Evolutionary conservation across 345 rosid species (phyloP).

Genomic region (Populus alba): DNA sequence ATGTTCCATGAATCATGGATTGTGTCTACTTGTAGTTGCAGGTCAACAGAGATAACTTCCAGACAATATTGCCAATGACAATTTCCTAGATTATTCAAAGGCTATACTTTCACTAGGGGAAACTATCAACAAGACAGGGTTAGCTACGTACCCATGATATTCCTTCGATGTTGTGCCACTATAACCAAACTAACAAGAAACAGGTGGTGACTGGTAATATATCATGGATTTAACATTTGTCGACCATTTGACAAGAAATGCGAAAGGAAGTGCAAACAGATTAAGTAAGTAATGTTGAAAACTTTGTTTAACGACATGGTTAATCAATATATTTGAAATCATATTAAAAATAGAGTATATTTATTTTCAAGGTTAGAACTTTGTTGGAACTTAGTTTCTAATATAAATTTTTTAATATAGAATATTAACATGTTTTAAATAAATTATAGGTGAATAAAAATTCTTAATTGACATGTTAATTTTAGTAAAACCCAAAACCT

Average conservation of each 20-base stretch:
- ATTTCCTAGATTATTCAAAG: not conserved
- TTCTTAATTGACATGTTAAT: no score
- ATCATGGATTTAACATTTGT: not conserved
- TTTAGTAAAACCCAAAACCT: no score
- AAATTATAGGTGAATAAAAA: no score
- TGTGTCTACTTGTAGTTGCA: not conserved
- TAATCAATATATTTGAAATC: no score
- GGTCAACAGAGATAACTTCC: not conserved
- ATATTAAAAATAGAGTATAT: no score
- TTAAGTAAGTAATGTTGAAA: not conserved
- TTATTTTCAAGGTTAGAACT: no score
- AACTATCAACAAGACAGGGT: no score
- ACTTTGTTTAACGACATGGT: no score
- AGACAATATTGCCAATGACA: not conserved
- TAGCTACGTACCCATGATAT: not conserved
- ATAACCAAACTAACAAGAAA: not conserved
- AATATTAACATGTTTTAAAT: no score
- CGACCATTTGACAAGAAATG: not conserved
- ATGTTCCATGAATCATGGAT: not conserved
- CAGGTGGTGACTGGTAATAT: not conserved
- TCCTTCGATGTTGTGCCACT: not conserved
- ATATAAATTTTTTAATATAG: no score
- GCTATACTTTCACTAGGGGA: not conserved
- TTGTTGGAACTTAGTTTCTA: no score
- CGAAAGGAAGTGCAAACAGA: not conserved